phyloP scores from a whole-genome alignment of 1,284 basidiomycete genomes.

The Melampsora larici-populina region DNA sequence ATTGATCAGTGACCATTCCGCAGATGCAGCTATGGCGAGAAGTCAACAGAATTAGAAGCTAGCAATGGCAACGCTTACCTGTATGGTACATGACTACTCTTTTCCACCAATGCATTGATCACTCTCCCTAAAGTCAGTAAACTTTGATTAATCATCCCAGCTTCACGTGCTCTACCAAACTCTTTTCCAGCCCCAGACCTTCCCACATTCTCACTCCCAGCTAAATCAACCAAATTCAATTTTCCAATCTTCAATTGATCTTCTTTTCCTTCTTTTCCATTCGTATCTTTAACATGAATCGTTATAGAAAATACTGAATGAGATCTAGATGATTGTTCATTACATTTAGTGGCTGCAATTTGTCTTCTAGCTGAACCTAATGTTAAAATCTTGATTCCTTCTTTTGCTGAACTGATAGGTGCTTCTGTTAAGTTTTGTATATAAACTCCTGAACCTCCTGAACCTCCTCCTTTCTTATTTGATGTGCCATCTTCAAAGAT shows the following conservation, averaged over 20 bases:
- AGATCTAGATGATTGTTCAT: conserved; percentile 71
- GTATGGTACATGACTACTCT: conserved; percentile 83
- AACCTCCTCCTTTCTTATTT: conserved; percentile 43
- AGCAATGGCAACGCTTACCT: conserved; percentile 56
- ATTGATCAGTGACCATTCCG: neutral
- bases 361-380: conserved; percentile 87
- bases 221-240: conserved; percentile 93
- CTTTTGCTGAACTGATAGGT: conserved; percentile 74
- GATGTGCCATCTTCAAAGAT: conserved; percentile 85
- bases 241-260: conserved; percentile 91
- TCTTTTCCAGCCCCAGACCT: conserved; percentile 77
- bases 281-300: conserved; percentile 81
- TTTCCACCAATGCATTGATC: conserved; percentile 94
- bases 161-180: conserved; percentile 89
- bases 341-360: conserved; percentile 95
- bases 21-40: neutral
- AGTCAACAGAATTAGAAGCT: neutral
- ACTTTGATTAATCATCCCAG: conserved; percentile 99
- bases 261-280: conserved; percentile 63
- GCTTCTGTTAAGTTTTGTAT: conserved; percentile 94
- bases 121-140: conserved; percentile 92
- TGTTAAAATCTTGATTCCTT: conserved; percentile 78
- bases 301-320: conserved; percentile 98
- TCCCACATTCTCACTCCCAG: conserved; percentile 96
- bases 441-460: conserved; percentile 64